Conservation (phyloP, 2,329 filamentous ascomycete species). For the Pezicula neosporulosa region DNA sequence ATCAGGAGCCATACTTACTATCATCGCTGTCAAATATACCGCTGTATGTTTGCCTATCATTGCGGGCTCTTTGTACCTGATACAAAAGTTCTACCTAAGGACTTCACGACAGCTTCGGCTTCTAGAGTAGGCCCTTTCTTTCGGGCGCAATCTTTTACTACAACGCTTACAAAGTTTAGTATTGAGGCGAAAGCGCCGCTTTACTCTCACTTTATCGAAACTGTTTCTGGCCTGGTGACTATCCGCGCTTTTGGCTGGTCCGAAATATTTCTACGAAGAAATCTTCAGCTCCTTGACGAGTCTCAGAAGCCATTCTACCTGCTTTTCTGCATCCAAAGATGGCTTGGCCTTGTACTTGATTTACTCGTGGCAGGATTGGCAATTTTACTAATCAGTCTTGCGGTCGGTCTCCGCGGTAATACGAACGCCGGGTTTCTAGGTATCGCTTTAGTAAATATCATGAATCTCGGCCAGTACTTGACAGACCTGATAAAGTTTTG, state of each 20-base stretch:
- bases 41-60: conserved; percentile 39
- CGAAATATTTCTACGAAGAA: conserved; percentile 20
- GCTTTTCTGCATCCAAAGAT: conserved; percentile 52
- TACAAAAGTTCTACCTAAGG: conserved; percentile 40
- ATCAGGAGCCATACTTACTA: conserved; percentile 28
- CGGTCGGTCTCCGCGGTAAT: conserved; percentile 21
- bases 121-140: conserved; percentile 29
- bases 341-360: conserved; percentile 43
- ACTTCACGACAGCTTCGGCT: conserved; percentile 45
- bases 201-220: conserved; percentile 41
- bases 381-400: conserved; percentile 27
- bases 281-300: conserved; percentile 44
- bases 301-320: conserved; percentile 57
- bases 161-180: background rate
- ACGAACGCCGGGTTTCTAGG: conserved; percentile 20
- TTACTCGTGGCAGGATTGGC: conserved; percentile 23
- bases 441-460: conserved; percentile 24
- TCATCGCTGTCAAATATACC: conserved; percentile 31
- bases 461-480: conserved; percentile 17
- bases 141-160: background rate
- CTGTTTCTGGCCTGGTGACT: conserved; percentile 38
- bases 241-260: conserved; percentile 43
- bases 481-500: conserved; percentile 14
- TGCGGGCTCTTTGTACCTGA: conserved; percentile 37
- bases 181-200: conserved; percentile 38